Evolutionary conservation across 2,329 filamentous ascomycete species (phyloP), one percentile per base, ranked within the genome.

Genomic region (Cladosporium sp.): DNA sequence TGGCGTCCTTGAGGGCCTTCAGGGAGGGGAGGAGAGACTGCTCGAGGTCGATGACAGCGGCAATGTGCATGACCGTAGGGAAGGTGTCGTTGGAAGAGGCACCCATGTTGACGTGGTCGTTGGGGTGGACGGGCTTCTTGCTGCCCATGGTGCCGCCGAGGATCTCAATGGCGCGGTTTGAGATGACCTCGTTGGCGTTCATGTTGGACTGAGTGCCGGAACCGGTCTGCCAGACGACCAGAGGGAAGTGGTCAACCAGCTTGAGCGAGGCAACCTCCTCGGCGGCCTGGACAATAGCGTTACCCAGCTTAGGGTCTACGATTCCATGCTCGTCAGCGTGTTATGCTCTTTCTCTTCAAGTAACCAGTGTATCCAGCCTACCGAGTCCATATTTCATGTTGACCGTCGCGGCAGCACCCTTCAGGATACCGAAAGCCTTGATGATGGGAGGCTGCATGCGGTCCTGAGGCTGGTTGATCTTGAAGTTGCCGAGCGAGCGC

Each of bases 101-200:
- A 59, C 88, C 95, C 84, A 95, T 95, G 83, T 99, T 99, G 73
- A 99, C 93, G 72, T 99, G 93, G 78, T 99, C 93, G 75, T 97
- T 99, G 66, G 93, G 93, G 77, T 99, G 93, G 58, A 99, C 93
- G 22, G 93, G 93, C 79, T 95, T 96, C 85, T 97, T 97, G 82
- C 79, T 85, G 63, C 93, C 93, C 88, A 90, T 96, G 59, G 80
- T 80, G 64, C 93, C 93, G 62, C 93, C 93, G 48, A 97, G 81
- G 58, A 97, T 95, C 79, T 97, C 92, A 72, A 97, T 97, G 59
- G 93, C 93, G 60, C 93, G 89, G 82, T 97, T 99, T 59, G 92
- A 96, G 73, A 99, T 97, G 73, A 99, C 93, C 73, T 99, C 93
- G 78, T 99, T 99, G 70, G 92, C 91, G 77, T 99, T 99, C 93